Evolutionary conservation across 163 green algal species (phyloP), one percentile per base, ranked within the genome.

Genomic region (Chlorella variabilis): DNA sequence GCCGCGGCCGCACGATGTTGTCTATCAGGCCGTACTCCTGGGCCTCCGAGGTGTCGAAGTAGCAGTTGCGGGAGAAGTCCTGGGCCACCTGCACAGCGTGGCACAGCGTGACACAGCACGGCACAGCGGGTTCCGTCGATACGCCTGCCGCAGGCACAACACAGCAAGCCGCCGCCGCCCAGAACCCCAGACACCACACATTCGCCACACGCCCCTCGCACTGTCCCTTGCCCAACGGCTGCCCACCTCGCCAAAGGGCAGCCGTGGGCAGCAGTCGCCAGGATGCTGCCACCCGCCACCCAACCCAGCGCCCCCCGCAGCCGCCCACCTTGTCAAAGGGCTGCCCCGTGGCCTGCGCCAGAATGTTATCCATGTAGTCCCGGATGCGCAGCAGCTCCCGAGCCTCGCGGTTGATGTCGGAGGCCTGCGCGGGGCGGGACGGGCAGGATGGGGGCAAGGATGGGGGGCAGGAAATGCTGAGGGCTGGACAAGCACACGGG

Each of bases 381-480:
- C 96, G 91, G 73, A 98, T 92, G 48, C 94, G 91, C 67, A 98
- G 87, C 75, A 99, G 90, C 92, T 99, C 97, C 31, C 88, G 84
- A 2, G 93, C 92, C 91, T 99, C 96, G 75, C 98, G 97, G 79
- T 98, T 91, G 85, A 99, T 98, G 89, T 99, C 97, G 33, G 87
- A 91, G 13, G 96, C 96, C 69, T 77, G 69, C 31, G 5, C 21
- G 39, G 11, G 25, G 45, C 45, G 15, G 39, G 4, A n/a, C n/a
- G n/a, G n/a, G n/a, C n/a, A n/a, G n/a, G n/a, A n/a, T n/a, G n/a
- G n/a, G n/a, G n/a, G n/a, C n/a, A n/a, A n/a, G n/a, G n/a, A n/a
- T n/a, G n/a, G n/a, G n/a, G n/a, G n/a, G n/a, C n/a, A n/a, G n/a
- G n/a, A n/a, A n/a, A n/a, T n/a, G n/a, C n/a, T n/a, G n/a, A n/a